These are phyloP conservation scores for Lichtheimia ramosa DNA, from an alignment of 371 early-diverging fungal species.

Conservation along the genomic window DNA sequence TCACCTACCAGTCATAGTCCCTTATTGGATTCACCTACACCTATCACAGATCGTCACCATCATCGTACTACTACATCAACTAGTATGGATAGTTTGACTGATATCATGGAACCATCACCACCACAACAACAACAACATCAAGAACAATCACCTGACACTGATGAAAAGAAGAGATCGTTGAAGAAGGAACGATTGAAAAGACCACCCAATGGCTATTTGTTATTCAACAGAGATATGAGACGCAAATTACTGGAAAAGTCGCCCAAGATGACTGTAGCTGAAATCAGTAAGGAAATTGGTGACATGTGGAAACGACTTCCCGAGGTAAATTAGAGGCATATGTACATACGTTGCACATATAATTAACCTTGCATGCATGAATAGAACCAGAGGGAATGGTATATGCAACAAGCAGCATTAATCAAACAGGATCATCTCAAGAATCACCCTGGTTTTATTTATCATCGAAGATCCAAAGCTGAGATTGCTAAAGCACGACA, in stretches of 20 bases:
- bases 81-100: conserved; percentile 13
- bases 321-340: not conserved
- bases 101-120: conserved; percentile 6
- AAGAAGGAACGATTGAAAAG: conserved; percentile 46
- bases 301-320: conserved; percentile 45
- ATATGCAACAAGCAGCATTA: conserved; percentile 38
- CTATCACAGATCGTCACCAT: not conserved
- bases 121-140: conserved; percentile 5
- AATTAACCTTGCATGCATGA: not conserved
- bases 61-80: conserved; percentile 8
- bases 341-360: not conserved
- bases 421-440: conserved; percentile 61
- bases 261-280: conserved; percentile 59
- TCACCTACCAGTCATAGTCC: conserved; percentile 2
- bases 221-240: conserved; percentile 62
- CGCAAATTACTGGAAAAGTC: conserved; percentile 50
- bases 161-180: no score
- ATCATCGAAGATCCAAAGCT: conserved; percentile 63
- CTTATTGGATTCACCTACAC: not conserved
- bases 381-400: conserved; percentile 35
- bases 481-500: conserved; percentile 52
- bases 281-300: conserved; percentile 59
- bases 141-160: conserved; percentile 6
- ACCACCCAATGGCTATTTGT: conserved; percentile 66
- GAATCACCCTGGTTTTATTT: conserved; percentile 61